phyloP scores from a whole-genome alignment of 768 basidiomycete genomes.

The Auricularia sp. region DNA sequence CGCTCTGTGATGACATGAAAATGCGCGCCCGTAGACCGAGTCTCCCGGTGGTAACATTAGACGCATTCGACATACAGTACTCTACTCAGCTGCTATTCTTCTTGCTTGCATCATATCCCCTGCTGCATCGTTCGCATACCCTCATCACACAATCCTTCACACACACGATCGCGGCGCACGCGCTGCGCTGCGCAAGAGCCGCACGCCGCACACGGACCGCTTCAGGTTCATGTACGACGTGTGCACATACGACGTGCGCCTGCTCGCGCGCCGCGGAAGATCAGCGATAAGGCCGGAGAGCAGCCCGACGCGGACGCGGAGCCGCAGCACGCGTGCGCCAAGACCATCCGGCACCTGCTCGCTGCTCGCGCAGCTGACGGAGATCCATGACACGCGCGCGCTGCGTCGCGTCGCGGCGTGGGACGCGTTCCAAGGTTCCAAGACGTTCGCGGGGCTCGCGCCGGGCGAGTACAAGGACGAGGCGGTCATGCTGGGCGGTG shows the following conservation, averaged over 20 bases:
- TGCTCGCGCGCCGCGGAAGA: conserved; percentile 66
- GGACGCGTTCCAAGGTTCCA: conserved; percentile 77
- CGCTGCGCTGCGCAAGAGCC: conserved; percentile 2
- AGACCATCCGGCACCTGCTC: conserved; percentile 57
- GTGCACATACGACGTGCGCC: conserved; percentile 65
- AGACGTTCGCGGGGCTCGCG: conserved; percentile 60
- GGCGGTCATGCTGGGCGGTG: conserved; percentile 17
- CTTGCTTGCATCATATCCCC: too few species aligned
- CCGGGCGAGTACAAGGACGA: conserved; percentile 47
- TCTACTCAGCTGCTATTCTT: too few species aligned
- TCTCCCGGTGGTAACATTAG: too few species aligned
- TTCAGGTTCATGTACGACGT: conserved; percentile 90
- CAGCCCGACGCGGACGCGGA: conserved; percentile 27
- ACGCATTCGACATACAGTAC: too few species aligned
- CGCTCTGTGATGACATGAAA: conserved; percentile 36
- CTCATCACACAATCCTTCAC: not conserved
- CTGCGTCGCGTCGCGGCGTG: conserved; percentile 62
- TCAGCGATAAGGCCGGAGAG: conserved; percentile 52
- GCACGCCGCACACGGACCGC: conserved; percentile 48
- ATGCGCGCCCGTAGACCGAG: not conserved
- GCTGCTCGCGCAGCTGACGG: conserved; percentile 55
- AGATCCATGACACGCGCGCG: conserved; percentile 77
- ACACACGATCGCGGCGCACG: not conserved
- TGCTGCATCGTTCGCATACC: too few species aligned
- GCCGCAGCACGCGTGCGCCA: conserved; percentile 65